These are phyloP conservation scores for Phytomonas serpens DNA, from an alignment of 208 protist genomes.

Conservation along the genomic window DNA sequence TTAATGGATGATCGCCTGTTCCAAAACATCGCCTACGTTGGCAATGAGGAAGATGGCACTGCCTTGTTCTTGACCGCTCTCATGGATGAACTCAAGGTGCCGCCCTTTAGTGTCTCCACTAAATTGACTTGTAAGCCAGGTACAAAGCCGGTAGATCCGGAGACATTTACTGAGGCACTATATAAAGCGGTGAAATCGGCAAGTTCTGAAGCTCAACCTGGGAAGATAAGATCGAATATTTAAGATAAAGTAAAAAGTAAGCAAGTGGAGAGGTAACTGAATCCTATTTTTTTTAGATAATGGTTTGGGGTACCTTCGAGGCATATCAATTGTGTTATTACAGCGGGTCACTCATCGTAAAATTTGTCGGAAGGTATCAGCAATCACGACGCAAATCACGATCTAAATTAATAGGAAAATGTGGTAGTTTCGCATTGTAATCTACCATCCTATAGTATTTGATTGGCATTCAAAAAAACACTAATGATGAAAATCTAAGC, in stretches of 20 bases:
- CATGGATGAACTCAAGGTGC: constrained; percentile 26
- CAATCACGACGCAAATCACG: background rate
- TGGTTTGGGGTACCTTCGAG: background rate
- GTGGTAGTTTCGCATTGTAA: background rate
- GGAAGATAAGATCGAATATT: background rate
- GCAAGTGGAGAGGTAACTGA: background rate
- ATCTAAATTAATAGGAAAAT: background rate
- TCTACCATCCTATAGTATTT: background rate
- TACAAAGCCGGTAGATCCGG: background rate
- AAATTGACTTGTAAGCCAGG: background rate
- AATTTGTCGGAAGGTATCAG: background rate
- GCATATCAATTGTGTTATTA: background rate
- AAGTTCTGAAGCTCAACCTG: background rate
- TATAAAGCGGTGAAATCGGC: background rate
- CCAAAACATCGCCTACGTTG: constrained; percentile 60
- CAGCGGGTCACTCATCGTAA: background rate
- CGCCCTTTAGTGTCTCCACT: background rate
- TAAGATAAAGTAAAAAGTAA: background rate
- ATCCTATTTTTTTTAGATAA: background rate
- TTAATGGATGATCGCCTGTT: constrained; percentile 77
- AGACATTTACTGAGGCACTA: background rate
- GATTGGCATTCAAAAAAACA: background rate
- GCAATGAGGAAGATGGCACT: constrained; percentile 67
- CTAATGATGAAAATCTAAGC: background rate
- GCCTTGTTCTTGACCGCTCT: constrained; percentile 42